Percentiles rank a stretch among this genome's conserved stretches.
Conservation (phyloP, 2,329 filamentous ascomycete genomes). For the Exophiala sideris region DNA sequence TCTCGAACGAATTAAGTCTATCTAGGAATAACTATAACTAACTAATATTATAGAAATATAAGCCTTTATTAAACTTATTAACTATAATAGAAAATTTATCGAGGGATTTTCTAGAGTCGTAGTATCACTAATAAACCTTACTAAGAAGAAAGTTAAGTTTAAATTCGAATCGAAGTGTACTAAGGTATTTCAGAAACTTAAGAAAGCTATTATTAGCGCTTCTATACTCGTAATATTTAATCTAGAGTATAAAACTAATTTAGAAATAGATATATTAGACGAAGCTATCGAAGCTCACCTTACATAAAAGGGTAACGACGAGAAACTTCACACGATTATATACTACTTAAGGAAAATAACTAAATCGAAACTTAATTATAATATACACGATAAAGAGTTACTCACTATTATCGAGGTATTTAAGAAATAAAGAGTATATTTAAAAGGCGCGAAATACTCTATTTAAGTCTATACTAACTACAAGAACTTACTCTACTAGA, state of each 20-base stretch:
- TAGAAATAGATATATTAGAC: conserved; percentile 22
- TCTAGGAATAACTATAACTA: conserved; percentile 20
- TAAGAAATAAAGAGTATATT: conserved; percentile 18
- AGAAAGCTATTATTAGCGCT: neutral
- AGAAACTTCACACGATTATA: conserved; percentile 1
- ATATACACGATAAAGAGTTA: conserved; percentile 26
- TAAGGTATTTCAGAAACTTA: neutral
- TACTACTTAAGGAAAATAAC: neutral
- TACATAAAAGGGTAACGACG: conserved; percentile 8
- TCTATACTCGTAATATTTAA: conserved; percentile 21
- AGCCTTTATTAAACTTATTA: conserved; percentile 2
- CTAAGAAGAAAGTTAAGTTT: conserved; percentile 2
- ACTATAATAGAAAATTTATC: conserved; percentile 32
- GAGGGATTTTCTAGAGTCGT: conserved; percentile 25
- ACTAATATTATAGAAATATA: conserved; percentile 17
- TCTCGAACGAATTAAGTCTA: conserved; percentile 28
- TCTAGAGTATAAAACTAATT: neutral
- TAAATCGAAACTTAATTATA: neutral
- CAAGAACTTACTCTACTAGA: conserved; percentile 24
- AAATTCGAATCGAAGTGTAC: conserved; percentile 14
- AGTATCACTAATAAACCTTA: conserved; percentile 24
- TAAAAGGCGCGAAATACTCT: conserved; percentile 2
- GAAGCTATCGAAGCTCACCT: no score
- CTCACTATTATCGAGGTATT: conserved; percentile 19
- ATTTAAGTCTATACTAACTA: conserved; percentile 23